Percentiles rank a stretch among this genome's conserved stretches.
These are phyloP conservation scores for Hirschioporus abietinus DNA, from an alignment of 768 basidiomycete genomes.

Conservation along the genomic window DNA sequence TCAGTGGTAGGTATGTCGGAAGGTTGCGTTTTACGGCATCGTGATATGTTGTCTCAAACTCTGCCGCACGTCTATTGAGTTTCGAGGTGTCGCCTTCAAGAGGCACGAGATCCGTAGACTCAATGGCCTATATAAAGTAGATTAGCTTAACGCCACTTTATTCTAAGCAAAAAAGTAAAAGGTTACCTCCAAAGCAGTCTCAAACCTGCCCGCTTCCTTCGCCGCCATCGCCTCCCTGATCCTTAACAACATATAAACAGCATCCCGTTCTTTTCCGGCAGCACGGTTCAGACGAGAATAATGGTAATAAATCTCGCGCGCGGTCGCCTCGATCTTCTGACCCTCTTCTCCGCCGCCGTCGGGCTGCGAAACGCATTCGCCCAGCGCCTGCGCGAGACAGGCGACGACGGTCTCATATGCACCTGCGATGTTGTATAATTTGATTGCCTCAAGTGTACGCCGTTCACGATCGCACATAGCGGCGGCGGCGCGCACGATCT, in stretches of 20 bases:
- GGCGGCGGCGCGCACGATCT: slow-evolving; percentile 82
- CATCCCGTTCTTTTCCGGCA: slow-evolving; percentile 67
- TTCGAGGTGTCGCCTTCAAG: slow-evolving; percentile 79
- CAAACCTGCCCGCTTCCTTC: slow-evolving; percentile 64
- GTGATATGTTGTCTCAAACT: slow-evolving; percentile 74
- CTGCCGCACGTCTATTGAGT: slow-evolving; percentile 81
- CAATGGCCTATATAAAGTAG: slow-evolving; percentile 59
- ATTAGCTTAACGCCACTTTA: slow-evolving; percentile 1
- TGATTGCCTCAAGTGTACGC: slow-evolving; percentile 85
- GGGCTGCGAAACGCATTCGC: slow-evolving; percentile 71
- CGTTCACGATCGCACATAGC: slow-evolving; percentile 78
- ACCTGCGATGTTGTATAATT: slow-evolving; percentile 91
- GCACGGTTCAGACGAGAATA: slow-evolving; percentile 73
- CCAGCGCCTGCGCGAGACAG: slow-evolving; percentile 83
- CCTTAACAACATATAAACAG: slow-evolving; percentile 67
- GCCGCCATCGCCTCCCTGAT: slow-evolving; percentile 79
- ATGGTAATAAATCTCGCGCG: slow-evolving; percentile 71
- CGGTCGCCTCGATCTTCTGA: slow-evolving; percentile 64
- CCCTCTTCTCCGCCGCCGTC: slow-evolving; percentile 55
- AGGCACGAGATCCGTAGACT: slow-evolving; percentile 82
- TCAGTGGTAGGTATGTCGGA: slow-evolving; percentile 79
- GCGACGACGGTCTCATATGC: slow-evolving; percentile 84
- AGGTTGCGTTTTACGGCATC: slow-evolving; percentile 87
- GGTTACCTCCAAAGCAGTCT: slow-evolving; percentile 78
- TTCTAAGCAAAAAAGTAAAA: background rate